A percentile compares a stretch with the other conserved stretches of the same genome.
Conservation (phyloP, 169 alveolate genomes). For the Plasmodium blacklocki region DNA sequence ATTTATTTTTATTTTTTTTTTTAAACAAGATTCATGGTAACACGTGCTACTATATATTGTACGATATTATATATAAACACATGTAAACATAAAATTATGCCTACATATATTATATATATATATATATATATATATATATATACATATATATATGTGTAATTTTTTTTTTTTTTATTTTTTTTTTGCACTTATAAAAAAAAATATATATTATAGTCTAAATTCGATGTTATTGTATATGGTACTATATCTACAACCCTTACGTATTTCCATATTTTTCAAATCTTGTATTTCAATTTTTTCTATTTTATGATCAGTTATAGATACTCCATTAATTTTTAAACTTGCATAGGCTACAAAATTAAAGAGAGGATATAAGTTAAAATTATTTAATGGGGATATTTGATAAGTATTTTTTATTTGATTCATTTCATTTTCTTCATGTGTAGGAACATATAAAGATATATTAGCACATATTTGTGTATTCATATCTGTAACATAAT, state of each 20-base stretch:
- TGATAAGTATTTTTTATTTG: background rate
- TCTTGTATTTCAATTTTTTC: conserved; percentile 34
- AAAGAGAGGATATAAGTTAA: conserved; percentile 19
- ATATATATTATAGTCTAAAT: conserved; percentile 19
- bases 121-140: no score
- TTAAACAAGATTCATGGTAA: no score
- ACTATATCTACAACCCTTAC: conserved; percentile 38
- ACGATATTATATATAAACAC: background rate
- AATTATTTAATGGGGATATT: background rate
- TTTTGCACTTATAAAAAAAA: background rate
- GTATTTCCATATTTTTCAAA: conserved; percentile 10
- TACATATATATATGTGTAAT: background rate
- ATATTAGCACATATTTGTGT: conserved; percentile 19
- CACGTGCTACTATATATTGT: no score
- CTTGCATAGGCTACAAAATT: conserved; percentile 43
- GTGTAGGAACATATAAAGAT: conserved; percentile 11
- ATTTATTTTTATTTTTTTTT: no score
- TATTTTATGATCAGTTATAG: conserved; percentile 35
- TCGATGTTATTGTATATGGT: conserved; percentile 27
- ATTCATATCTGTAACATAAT: conserved; percentile 14
- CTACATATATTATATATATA: no score
- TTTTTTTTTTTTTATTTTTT: background rate
- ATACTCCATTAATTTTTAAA: conserved; percentile 38
- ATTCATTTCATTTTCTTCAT: background rate
- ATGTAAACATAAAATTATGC: background rate